These are phyloP conservation scores for Glomus cerebriforme DNA, from an alignment of 192 early-diverging fungal species.

Conservation along the genomic window DNA sequence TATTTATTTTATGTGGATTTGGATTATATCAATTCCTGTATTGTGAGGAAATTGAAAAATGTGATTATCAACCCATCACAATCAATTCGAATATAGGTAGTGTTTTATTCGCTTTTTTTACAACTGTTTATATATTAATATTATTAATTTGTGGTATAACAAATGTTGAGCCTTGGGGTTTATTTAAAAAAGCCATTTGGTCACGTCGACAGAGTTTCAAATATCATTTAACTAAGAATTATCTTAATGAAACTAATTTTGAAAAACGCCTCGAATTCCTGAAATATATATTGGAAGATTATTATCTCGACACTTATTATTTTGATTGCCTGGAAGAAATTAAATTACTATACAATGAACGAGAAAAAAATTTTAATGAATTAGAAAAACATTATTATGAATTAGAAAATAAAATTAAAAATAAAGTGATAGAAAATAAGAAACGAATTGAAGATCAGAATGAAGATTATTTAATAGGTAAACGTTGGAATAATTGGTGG, in stretches of 20 bases:
- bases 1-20: no score
- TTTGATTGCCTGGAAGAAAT: neutral
- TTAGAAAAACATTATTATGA: no score
- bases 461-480: no score
- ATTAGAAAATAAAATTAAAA: no score
- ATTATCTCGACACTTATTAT: slow-evolving; percentile 2
- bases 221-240: neutral
- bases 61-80: neutral
- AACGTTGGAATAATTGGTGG: no score
- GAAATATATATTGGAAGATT: neutral
- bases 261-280: neutral
- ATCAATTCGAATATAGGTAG: neutral
- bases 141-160: neutral
- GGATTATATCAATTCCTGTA: no score
- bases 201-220: neutral
- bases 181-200: neutral
- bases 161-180: neutral
- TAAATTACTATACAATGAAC: neutral
- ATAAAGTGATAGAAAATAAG: no score
- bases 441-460: no score
- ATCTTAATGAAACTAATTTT: neutral
- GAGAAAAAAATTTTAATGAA: neutral
- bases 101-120: neutral
- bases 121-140: neutral
- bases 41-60: neutral